Evolutionary conservation across 2,329 filamentous ascomycete genomes (phyloP), one percentile per base, ranked within the genome.

Genomic region (Exserohilum rostratum): DNA sequence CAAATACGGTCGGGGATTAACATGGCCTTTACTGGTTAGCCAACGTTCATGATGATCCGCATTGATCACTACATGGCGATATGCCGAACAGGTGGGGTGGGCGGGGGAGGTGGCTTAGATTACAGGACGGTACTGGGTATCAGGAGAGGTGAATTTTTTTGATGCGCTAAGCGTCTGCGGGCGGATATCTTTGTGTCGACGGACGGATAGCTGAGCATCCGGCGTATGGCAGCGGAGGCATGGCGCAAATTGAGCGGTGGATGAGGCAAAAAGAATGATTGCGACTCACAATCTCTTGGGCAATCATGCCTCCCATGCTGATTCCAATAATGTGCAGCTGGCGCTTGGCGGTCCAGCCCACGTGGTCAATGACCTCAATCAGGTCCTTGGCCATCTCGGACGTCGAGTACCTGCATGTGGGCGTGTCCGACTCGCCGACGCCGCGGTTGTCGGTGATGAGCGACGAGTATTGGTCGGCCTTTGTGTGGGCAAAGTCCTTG

Each of bases 301-400:
- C 86, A 66, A 96, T 93, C 92, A 96, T 96, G 68, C 92, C 91
- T 60, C 91, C 91, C 83, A 96, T 90, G 55, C 88, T 91, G 61
- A 93, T 86, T 51, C 91, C 92, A 30, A 90, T 80, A 47, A 96
- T 73, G 77, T 96, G 87, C 12, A 88, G 63, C 46, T 84, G 71
- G 79, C 81, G 77, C 65, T 80, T 65, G 69, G 81, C 60, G 49
- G 74, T 86, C 90, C 90, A 96, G 58, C 85, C 86, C 9, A 95
- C 72, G 65, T 90, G 83, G 61, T 87, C 83, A 17, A 85, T 67
- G 15, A 95, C 78, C 66, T 95, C 90, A 60, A 93, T 70, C 20
- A 85, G 75, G 76, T 96, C 92, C 56, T 81, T 84, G 18, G 92
- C 92, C 91, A 96, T 96, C 65, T 90, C 89, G 34, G 84, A 87